phyloP scores from a whole-genome alignment of 2,329 filamentous ascomycete species.

The Apiospora hydei region DNA sequence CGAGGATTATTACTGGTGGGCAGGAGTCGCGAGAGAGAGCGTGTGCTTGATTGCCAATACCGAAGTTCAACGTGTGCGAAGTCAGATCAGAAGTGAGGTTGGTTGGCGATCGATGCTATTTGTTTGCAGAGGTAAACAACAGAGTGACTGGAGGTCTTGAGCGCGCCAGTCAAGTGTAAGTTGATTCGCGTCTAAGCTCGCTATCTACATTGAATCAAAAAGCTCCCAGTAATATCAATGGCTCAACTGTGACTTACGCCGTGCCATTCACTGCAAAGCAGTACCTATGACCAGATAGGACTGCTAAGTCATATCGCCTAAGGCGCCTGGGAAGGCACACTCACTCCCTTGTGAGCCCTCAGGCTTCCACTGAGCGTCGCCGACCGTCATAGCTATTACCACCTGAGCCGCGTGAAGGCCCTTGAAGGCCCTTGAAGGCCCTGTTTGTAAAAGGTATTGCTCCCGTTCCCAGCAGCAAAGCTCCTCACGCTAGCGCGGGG shows the following conservation, averaged over 20 bases:
- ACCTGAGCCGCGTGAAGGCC: neutral
- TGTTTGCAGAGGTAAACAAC: neutral
- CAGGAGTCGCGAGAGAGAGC: neutral
- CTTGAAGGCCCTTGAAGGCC: neutral
- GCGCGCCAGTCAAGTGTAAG: neutral
- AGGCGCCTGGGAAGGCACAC: neutral
- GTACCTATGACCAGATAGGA: neutral
- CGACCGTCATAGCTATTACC: neutral
- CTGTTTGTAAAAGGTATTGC: neutral
- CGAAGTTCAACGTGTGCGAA: neutral
- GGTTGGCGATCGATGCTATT: neutral
- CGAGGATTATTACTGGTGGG: neutral
- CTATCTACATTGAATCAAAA: neutral
- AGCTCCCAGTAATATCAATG: neutral
- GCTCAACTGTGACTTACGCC: neutral
- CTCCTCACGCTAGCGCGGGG: neutral
- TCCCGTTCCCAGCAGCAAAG: neutral
- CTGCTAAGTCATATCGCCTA: neutral
- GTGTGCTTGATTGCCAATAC: neutral
- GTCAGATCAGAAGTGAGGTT: neutral
- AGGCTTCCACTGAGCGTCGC: neutral
- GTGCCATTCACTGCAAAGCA: conserved; percentile 1
- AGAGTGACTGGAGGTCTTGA: neutral
- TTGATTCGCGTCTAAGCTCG: neutral
- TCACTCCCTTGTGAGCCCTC: neutral